A percentile compares a stretch with the other conserved stretches of the same genome.
phyloP scores from a whole-genome alignment of 305 asterid genomes.

The Monarda citriodora region DNA sequence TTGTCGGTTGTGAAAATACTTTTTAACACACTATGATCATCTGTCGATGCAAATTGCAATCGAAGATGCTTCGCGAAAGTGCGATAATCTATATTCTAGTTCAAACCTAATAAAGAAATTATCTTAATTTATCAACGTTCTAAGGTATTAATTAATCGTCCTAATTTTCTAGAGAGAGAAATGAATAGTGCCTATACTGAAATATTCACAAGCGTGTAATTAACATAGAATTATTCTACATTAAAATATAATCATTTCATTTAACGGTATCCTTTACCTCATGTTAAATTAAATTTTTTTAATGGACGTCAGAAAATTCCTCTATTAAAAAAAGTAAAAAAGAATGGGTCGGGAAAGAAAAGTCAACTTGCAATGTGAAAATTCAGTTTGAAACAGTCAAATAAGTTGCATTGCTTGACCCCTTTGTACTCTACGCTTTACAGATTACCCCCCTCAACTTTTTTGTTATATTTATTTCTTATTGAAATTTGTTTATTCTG shows the following conservation, averaged over 20 bases:
- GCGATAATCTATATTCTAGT: too few relatives aligned
- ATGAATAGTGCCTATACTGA: too few relatives aligned
- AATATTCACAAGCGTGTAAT: too few relatives aligned
- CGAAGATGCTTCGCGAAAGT: too few relatives aligned
- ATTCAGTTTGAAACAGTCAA: neutral
- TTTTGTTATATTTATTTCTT: too few relatives aligned
- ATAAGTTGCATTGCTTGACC: slow-evolving; percentile 11
- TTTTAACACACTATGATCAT: too few relatives aligned
- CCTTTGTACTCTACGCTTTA: slow-evolving; percentile 6
- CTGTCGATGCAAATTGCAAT: too few relatives aligned
- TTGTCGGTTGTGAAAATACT: too few relatives aligned
- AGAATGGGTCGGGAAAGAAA: neutral
- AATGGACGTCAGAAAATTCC: neutral
- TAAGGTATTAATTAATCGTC: neutral
- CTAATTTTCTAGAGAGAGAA: neutral
- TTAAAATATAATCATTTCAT: neutral
- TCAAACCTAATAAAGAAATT: neutral
- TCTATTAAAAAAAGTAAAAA: neutral
- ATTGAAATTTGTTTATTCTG: too few relatives aligned
- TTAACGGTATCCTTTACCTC: neutral
- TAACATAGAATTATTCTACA: too few relatives aligned
- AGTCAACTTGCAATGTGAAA: slow-evolving; percentile 8
- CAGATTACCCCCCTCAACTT: neutral
- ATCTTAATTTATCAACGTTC: neutral
- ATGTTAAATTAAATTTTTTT: too few relatives aligned